A percentile compares a stretch with the other conserved stretches of the same genome.
Evolutionary conservation across 306 rosid species (phyloP).

Genomic region (Medicago lupulina): DNA sequence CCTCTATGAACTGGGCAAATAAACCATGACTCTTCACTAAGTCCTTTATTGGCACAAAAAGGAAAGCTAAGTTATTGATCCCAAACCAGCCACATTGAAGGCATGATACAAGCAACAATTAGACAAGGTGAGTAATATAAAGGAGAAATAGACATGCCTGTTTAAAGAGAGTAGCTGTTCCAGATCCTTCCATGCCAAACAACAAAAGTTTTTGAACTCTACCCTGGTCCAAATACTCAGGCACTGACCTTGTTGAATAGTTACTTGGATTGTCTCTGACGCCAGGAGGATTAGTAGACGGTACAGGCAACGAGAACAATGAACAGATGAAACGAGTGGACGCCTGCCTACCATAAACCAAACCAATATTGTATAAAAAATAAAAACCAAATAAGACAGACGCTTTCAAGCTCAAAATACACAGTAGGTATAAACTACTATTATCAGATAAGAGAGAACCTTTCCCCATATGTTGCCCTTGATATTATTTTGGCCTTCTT

Average conservation of each 20-base stretch:
- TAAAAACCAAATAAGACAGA: constrained; percentile 53
- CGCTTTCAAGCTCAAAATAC: constrained; percentile 43
- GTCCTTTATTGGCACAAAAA: constrained; percentile 14
- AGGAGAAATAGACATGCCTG: constrained; percentile 61
- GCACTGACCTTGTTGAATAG: constrained; percentile 71
- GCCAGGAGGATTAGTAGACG: constrained; percentile 65
- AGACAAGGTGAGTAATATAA: constrained; percentile 9
- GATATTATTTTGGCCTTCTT: constrained; percentile 97
- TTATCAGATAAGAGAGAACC: constrained; percentile 79
- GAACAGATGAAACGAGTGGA: constrained; percentile 85
- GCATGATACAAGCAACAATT: not conserved
- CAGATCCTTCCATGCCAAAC: constrained; percentile 90
- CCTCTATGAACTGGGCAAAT: constrained; percentile 31
- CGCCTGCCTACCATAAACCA: constrained; percentile 96
- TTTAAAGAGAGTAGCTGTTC: constrained; percentile 88
- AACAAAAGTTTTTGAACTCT: constrained; percentile 81
- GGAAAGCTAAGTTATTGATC: constrained; percentile 18
- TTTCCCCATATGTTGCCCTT: constrained; percentile 96
- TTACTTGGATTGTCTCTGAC: constrained; percentile 57
- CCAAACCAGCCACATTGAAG: constrained; percentile 41
- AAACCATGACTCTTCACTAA: constrained; percentile 18
- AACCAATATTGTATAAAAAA: constrained; percentile 58
- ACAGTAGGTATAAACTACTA: constrained; percentile 37
- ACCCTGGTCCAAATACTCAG: constrained; percentile 76
- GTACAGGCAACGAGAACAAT: constrained; percentile 86